Conservation (phyloP, 768 basidiomycete genomes). For the Fibroporia radiculosa region DNA sequence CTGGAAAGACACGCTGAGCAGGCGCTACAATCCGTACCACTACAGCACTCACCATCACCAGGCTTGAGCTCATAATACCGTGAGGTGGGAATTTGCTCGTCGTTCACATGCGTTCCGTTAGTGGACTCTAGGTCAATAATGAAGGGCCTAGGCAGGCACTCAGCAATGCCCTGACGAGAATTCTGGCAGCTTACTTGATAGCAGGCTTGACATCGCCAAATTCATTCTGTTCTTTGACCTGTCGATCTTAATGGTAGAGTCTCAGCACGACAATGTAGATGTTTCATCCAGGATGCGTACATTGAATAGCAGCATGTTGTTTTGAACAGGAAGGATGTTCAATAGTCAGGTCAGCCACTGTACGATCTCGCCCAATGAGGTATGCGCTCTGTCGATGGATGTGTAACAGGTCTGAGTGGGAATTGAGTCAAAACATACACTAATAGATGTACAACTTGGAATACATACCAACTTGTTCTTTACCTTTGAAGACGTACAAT, state of each 20-base stretch:
- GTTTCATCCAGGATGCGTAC: constrained; percentile 35
- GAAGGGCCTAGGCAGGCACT: constrained; percentile 59
- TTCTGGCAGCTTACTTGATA: constrained; percentile 60
- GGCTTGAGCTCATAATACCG: constrained; percentile 80
- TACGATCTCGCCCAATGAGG: constrained; percentile 81
- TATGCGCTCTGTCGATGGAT: constrained; percentile 94
- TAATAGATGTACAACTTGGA: neutral
- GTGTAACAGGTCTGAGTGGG: constrained; percentile 69
- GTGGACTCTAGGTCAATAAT: constrained; percentile 99
- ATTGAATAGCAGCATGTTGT: constrained; percentile 96
- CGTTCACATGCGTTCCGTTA: constrained; percentile 91
- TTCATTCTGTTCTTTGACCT: constrained; percentile 82
- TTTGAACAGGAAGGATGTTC: constrained; percentile 98
- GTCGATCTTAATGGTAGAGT: constrained; percentile 48
- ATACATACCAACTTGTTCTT: constrained; percentile 80
- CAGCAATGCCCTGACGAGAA: neutral
- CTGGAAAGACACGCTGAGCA: constrained; percentile 28
- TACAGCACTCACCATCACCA: constrained; percentile 66
- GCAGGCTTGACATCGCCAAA: constrained; percentile 69
- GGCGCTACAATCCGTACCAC: neutral
- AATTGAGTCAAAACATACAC: neutral
- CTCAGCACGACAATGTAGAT: neutral
- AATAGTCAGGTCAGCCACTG: constrained; percentile 79
- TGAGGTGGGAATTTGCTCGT: constrained; percentile 72
- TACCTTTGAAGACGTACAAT: constrained; percentile 95